Evolutionary conservation across 768 basidiomycete genomes (phyloP).

Genomic region (Hemileccinum impolitum): DNA sequence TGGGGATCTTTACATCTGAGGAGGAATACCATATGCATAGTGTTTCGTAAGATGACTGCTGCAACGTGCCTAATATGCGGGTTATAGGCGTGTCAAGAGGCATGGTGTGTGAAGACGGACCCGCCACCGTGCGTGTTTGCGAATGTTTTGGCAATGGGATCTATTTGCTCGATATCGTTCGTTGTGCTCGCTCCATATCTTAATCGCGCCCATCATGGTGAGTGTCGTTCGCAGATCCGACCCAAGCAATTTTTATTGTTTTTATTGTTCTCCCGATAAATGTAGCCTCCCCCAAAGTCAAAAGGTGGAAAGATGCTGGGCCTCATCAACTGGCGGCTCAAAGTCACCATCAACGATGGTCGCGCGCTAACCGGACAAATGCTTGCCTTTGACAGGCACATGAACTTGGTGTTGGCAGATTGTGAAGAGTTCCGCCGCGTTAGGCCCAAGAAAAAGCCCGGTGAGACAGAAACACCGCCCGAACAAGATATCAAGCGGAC

Average conservation of each 20-base stretch:
- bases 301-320: conserved; percentile 98
- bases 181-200: conserved; percentile 18
- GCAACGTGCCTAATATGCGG: conserved; percentile 44
- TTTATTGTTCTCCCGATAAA: conserved; percentile 3
- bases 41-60: background rate
- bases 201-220: conserved; percentile 58
- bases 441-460: conserved; percentile 86
- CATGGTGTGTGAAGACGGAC: conserved; percentile 6
- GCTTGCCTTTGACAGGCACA: conserved; percentile 99
- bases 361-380: conserved; percentile 95
- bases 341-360: conserved; percentile 96
- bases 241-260: background rate
- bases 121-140: conserved; percentile 27
- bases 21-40: background rate
- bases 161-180: conserved; percentile 18
- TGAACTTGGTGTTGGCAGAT: conserved; percentile 98
- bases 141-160: conserved; percentile 27
- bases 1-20: conserved; percentile 53
- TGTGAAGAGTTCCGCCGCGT: conserved; percentile 97
- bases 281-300: conserved; percentile 91
- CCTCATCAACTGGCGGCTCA: conserved; percentile 97
- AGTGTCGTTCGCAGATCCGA: conserved; percentile 21
- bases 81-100: conserved; percentile 42
- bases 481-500: conserved; percentile 96
- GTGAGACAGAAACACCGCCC: conserved; percentile 64